phyloP scores from a whole-genome alignment of 345 rosid genomes.

The Hibiscus tridactylites region DNA sequence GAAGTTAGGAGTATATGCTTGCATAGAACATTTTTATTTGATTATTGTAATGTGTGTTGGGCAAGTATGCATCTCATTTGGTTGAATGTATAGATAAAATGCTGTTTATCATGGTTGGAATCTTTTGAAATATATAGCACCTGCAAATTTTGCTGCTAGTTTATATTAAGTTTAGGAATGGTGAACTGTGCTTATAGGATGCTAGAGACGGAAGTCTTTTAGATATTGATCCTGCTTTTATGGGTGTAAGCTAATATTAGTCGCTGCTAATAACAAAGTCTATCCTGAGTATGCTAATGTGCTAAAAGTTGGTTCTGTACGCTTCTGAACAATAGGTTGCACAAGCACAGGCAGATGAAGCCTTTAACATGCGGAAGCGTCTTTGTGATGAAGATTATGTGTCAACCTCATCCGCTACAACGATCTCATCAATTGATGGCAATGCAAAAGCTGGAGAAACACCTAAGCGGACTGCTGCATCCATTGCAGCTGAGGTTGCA shows the following conservation, averaged over 20 bases:
- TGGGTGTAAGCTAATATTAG: not conserved
- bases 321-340: conserved; percentile 46
- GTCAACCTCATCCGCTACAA: conserved; percentile 23
- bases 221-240: not conserved
- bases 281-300: not conserved
- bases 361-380: conserved; percentile 52
- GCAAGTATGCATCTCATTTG: not conserved
- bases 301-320: not conserved
- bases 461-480: conserved; percentile 64
- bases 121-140: not conserved
- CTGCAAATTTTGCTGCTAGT: not conserved
- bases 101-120: not conserved
- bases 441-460: conserved; percentile 40
- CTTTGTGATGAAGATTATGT: conserved; percentile 48
- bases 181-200: not conserved
- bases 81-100: not conserved
- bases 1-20: not conserved
- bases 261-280: not conserved
- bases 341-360: conserved; percentile 67
- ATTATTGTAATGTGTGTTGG: not conserved
- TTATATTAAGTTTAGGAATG: not conserved
- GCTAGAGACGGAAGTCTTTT: not conserved
- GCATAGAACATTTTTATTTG: not conserved
- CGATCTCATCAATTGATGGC: conserved; percentile 23
- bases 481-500: conserved; percentile 95